phyloP scores from a whole-genome alignment of 768 basidiomycete genomes.

The Phylloporus sp. region DNA sequence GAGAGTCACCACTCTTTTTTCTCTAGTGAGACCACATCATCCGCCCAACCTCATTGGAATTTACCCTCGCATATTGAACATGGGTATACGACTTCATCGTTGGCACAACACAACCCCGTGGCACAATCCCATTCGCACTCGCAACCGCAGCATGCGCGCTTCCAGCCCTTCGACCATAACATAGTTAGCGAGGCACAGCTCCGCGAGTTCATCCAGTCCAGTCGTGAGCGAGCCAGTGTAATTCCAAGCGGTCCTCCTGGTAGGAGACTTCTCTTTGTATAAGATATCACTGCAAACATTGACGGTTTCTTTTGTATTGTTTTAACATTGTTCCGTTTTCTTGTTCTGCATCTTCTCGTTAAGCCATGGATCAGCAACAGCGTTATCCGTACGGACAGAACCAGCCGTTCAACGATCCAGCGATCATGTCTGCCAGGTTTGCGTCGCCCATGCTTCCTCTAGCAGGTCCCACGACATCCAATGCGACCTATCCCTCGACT shows the following conservation, averaged over 20 bases:
- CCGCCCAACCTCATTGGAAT: conserved; percentile 43
- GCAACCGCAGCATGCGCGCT: conserved; percentile 37
- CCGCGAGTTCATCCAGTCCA: conserved; percentile 69
- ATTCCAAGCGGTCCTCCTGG: conserved; percentile 37
- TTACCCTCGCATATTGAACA: conserved; percentile 37
- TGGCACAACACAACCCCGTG: conserved; percentile 43
- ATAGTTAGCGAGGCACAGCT: conserved; percentile 69
- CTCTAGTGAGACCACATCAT: conserved; percentile 35
- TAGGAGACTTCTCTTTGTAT: conserved; percentile 45
- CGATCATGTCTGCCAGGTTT: conserved; percentile 75
- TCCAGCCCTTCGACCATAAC: conserved; percentile 52
- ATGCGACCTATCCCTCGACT: conserved; percentile 8
- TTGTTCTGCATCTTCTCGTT: conserved; percentile 12
- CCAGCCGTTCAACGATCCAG: conserved; percentile 66
- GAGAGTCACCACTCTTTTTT: conserved; percentile 48
- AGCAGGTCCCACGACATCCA: conserved; percentile 8
- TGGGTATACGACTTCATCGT: conserved; percentile 44
- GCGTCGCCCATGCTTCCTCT: conserved; percentile 36
- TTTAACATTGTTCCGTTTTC: conserved; percentile 18
- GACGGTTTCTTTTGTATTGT: conserved; percentile 29
- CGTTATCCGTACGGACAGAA: conserved; percentile 31
- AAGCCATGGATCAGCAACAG: conserved; percentile 34
- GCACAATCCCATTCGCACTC: conserved; percentile 31
- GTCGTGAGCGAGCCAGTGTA: conserved; percentile 49
- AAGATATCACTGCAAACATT: conserved; percentile 30